phyloP scores from a whole-genome alignment of 257 asterid species.

The Capsicum rhomboideum region DNA sequence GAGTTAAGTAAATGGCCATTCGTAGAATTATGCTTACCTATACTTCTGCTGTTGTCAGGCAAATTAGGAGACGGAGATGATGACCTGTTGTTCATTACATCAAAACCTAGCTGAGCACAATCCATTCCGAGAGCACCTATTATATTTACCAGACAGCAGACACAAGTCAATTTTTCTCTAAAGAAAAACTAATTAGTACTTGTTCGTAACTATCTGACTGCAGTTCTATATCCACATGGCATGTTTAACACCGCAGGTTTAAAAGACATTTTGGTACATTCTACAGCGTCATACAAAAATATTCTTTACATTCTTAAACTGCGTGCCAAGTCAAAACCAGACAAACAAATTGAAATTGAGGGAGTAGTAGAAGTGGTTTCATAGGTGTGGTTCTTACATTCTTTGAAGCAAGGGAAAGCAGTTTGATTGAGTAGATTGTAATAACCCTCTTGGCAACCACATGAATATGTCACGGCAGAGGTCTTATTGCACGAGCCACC shows the following conservation, averaged over 20 bases:
- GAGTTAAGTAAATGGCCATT: not conserved
- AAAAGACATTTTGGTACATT: too few species aligned
- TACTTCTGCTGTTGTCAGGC: conserved; percentile 10
- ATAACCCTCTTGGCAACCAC: conserved; percentile 51
- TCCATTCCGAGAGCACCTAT: conserved; percentile 59
- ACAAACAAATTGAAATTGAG: not conserved
- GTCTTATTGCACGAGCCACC: conserved; percentile 62
- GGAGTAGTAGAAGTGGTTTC: not conserved
- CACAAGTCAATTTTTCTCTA: not conserved
- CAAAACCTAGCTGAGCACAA: conserved; percentile 37
- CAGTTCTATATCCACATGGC: not conserved
- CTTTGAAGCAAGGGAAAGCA: conserved; percentile 49
- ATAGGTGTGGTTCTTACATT: conserved; percentile 32
- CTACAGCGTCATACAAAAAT: not conserved
- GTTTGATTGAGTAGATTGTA: conserved; percentile 51
- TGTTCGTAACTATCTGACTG: not conserved
- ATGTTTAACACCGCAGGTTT: not conserved
- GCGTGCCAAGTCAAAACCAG: not conserved
- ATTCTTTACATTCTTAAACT: not conserved
- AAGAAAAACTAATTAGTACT: not conserved
- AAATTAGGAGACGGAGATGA: conserved; percentile 22
- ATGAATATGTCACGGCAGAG: conserved; percentile 25
- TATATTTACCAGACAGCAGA: not conserved
- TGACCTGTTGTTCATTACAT: conserved; percentile 22
- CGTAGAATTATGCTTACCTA: conserved; percentile 18